These are phyloP conservation scores for Leucoagaricus sp. DNA, from an alignment of 1,284 basidiomycete species.

Conservation along the genomic window DNA sequence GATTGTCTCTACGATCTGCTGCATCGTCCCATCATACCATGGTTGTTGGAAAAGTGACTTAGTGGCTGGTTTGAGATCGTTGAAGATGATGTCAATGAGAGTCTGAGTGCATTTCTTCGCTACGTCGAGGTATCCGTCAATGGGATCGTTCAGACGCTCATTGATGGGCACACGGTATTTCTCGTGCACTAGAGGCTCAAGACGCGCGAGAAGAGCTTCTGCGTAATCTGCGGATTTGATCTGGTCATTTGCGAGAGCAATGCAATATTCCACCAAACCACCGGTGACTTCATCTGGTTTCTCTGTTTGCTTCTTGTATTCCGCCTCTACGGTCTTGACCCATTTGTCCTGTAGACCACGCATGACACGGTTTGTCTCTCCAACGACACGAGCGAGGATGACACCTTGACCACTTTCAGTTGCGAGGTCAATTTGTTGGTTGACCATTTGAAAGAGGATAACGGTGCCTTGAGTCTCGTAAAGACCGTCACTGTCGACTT, in stretches of 20 bases:
- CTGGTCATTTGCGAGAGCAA: slow-evolving; percentile 98
- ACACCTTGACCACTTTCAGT: slow-evolving; percentile 95
- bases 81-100: slow-evolving; percentile 93
- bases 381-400: slow-evolving; percentile 89
- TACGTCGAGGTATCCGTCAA: slow-evolving; percentile 98
- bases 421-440: slow-evolving; percentile 95
- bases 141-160: slow-evolving; percentile 91
- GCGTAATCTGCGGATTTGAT: slow-evolving; percentile 95
- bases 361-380: slow-evolving; percentile 91
- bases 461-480: slow-evolving; percentile 93
- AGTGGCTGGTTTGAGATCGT: slow-evolving; percentile 89
- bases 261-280: slow-evolving; percentile 94
- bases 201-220: slow-evolving; percentile 81
- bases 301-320: slow-evolving; percentile 87
- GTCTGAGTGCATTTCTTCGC: slow-evolving; percentile 96
- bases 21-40: slow-evolving; percentile 90
- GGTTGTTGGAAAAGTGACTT: slow-evolving; percentile 82
- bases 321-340: slow-evolving; percentile 81
- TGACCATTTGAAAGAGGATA: slow-evolving; percentile 98
- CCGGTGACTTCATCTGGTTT: slow-evolving; percentile 87
- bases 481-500: slow-evolving; percentile 85
- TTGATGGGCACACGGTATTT: slow-evolving; percentile 88
- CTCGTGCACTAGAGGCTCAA: slow-evolving; percentile 91
- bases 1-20: slow-evolving; percentile 92
- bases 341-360: slow-evolving; percentile 88